Percentiles rank a stretch among this genome's conserved stretches.
phyloP scores from a whole-genome alignment of 495 filamentous ascomycete species.

The Rhypophila decipiens region DNA sequence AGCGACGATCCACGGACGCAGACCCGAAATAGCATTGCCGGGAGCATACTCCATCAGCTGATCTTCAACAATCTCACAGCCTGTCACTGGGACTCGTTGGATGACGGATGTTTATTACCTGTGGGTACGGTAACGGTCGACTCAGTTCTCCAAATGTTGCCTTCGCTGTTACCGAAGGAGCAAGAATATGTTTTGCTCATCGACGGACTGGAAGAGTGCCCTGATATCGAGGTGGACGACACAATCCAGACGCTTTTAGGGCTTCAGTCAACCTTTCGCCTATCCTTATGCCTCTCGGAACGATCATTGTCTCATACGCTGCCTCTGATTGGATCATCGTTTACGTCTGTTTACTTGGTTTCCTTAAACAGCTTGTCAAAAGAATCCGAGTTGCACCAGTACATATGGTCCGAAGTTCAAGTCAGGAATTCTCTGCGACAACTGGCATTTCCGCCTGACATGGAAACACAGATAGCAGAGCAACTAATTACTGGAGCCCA shows the following conservation, averaged over 20 bases:
- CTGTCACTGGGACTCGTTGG: not conserved
- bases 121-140: not conserved
- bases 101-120: not conserved
- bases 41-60: slow-evolving; percentile 2
- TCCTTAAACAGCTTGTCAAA: too few species aligned
- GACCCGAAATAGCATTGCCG: not conserved
- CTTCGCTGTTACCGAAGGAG: not conserved
- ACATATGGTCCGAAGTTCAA: too few species aligned
- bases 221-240: not conserved
- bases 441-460: not conserved
- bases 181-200: not conserved
- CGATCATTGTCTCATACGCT: not conserved
- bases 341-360: too few species aligned
- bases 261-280: not conserved
- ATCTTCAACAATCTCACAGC: not conserved
- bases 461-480: not conserved
- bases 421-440: not conserved
- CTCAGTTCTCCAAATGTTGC: not conserved
- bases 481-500: not conserved
- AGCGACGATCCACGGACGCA: not conserved
- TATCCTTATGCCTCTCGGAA: not conserved
- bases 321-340: too few species aligned
- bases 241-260: not conserved
- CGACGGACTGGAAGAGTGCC: not conserved
- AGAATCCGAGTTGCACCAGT: too few species aligned